These are phyloP conservation scores for Neofusicoccum sp. DNA, from an alignment of 2,329 filamentous ascomycete genomes.

Conservation along the genomic window DNA sequence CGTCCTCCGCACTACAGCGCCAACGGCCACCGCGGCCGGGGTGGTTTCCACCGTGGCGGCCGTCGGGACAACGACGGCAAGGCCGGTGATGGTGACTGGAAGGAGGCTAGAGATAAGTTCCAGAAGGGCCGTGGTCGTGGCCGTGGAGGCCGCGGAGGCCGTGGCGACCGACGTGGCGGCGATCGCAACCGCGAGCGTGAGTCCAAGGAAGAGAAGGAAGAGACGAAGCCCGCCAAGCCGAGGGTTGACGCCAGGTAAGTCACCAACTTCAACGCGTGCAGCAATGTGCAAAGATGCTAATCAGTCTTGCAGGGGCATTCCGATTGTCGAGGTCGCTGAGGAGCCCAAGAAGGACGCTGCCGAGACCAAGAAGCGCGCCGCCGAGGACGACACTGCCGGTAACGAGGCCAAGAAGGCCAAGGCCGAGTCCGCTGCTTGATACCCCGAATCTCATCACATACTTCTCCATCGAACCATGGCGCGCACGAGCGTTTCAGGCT, in stretches of 20 bases:
- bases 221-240: conserved; percentile 13
- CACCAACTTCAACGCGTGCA: conserved; percentile 22
- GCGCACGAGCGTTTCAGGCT: neutral
- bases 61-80: conserved; percentile 25
- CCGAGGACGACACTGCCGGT: conserved; percentile 39
- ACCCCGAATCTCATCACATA: neutral
- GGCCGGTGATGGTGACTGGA: conserved; percentile 22
- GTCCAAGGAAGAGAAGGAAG: conserved; percentile 19
- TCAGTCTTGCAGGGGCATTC: conserved; percentile 33
- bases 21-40: conserved; percentile 28
- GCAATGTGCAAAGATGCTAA: conserved; percentile 9
- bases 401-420: conserved; percentile 51
- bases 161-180: conserved; percentile 24
- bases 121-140: conserved; percentile 26
- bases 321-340: conserved; percentile 20
- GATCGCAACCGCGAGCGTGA: conserved; percentile 19
- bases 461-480: neutral
- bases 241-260: conserved; percentile 14
- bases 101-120: conserved; percentile 29
- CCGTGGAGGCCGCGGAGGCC: conserved; percentile 19
- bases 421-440: conserved; percentile 18
- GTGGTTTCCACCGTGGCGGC: conserved; percentile 23
- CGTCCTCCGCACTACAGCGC: conserved; percentile 22
- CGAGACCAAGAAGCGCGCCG: conserved; percentile 45
- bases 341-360: conserved; percentile 4